phyloP scores from a whole-genome alignment of 2,329 filamentous ascomycete species.

The Lasiodiplodia sp. region DNA sequence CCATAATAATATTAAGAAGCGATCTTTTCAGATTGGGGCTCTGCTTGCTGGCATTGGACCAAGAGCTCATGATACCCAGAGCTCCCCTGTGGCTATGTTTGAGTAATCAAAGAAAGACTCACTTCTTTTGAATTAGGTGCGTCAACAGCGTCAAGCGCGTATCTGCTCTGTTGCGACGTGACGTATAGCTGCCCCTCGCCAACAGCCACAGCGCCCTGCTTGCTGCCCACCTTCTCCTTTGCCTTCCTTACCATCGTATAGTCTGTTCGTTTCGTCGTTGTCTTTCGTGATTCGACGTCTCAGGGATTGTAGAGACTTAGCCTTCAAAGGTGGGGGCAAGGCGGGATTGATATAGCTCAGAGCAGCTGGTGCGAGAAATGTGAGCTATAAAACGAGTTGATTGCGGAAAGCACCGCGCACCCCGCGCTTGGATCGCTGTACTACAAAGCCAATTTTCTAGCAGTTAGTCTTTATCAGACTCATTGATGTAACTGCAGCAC shows the following conservation, averaged over 20 bases:
- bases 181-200: constrained; percentile 42
- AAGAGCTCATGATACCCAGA: no score
- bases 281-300: neutral
- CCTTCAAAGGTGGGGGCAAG: neutral
- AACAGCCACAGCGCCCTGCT: constrained; percentile 37
- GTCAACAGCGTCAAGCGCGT: constrained; percentile 48
- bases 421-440: neutral
- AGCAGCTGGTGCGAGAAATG: no score
- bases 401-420: neutral
- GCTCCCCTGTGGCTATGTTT: no score
- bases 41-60: no score
- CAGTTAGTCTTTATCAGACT: no score
- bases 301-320: neutral
- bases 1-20: no score
- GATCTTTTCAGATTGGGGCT: no score
- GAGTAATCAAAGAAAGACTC: neutral
- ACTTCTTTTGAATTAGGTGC: constrained; percentile 49
- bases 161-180: constrained; percentile 49
- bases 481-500: neutral
- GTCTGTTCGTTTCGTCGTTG: neutral
- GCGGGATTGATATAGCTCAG: neutral
- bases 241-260: constrained; percentile 41
- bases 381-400: neutral
- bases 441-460: no score
- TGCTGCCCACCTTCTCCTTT: constrained; percentile 34